Percentiles rank a stretch among this genome's conserved stretches.
Evolutionary conservation across 2,329 filamentous ascomycete species (phyloP).

Genomic region (Didymella pinodella): DNA sequence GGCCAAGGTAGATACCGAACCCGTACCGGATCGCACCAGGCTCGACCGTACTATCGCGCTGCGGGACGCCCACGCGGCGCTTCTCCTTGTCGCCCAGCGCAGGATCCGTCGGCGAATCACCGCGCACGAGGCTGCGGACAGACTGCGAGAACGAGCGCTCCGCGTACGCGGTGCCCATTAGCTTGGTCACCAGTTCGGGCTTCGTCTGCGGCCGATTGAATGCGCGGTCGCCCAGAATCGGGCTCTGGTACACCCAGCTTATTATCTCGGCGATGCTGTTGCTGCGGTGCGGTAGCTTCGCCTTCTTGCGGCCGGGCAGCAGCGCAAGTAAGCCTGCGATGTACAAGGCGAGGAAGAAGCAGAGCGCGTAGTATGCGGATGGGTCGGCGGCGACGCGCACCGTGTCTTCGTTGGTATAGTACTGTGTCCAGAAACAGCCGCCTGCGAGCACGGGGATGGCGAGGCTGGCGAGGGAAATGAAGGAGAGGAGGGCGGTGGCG

Average conservation of each 20-base stretch:
- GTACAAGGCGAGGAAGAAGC: slow-evolving; percentile 76
- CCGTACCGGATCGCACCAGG: slow-evolving; percentile 57
- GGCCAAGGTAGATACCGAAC: slow-evolving; percentile 65
- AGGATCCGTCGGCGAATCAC: slow-evolving; percentile 33
- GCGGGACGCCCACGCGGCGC: slow-evolving; percentile 16
- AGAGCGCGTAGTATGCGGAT: slow-evolving; percentile 74
- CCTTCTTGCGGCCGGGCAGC: slow-evolving; percentile 66
- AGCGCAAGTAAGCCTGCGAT: slow-evolving; percentile 65
- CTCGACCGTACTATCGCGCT: slow-evolving; percentile 42
- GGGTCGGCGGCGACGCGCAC: slow-evolving; percentile 72
- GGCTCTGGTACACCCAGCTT: slow-evolving; percentile 77
- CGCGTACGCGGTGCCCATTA: slow-evolving; percentile 66
- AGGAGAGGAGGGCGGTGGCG: slow-evolving; percentile 68
- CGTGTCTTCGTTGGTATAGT: slow-evolving; percentile 52
- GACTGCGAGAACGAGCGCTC: slow-evolving; percentile 47
- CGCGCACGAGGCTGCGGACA: slow-evolving; percentile 40
- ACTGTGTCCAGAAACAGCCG: slow-evolving; percentile 77
- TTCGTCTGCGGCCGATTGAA: slow-evolving; percentile 75
- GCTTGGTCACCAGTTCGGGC: slow-evolving; percentile 70
- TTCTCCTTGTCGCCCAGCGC: slow-evolving; percentile 29
- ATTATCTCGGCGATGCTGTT: slow-evolving; percentile 78
- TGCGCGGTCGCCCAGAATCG: slow-evolving; percentile 73
- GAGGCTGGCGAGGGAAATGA: slow-evolving; percentile 66
- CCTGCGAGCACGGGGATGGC: slow-evolving; percentile 73
- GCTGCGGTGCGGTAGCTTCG: slow-evolving; percentile 76